Evolutionary conservation across 2,329 filamentous ascomycete species (phyloP).

Genomic region (Aspergillus ustus): DNA sequence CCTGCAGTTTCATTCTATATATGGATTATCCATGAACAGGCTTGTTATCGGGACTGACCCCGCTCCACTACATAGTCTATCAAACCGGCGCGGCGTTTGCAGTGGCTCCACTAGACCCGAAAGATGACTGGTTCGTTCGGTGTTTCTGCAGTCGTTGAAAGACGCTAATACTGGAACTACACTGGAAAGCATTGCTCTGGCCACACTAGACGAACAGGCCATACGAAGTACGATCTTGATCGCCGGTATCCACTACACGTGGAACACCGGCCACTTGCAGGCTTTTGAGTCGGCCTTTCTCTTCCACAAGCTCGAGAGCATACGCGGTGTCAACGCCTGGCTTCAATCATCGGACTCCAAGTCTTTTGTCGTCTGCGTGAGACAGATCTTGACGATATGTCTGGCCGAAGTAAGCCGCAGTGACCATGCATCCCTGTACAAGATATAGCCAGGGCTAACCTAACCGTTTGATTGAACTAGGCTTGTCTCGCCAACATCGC

Average conservation of each 20-base stretch:
- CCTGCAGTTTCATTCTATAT: no score
- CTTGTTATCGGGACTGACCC: background rate
- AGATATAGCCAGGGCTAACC: background rate
- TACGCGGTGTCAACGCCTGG: constrained; percentile 2
- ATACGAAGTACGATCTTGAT: constrained; percentile 5
- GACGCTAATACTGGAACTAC: background rate
- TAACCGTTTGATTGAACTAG: background rate
- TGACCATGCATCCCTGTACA: background rate
- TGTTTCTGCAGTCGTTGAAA: background rate
- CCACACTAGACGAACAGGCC: constrained; percentile 3
- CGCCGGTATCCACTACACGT: constrained; percentile 7
- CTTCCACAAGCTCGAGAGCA: constrained; percentile 11
- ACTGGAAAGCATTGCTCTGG: constrained; percentile 1
- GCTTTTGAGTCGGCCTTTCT: constrained; percentile 5
- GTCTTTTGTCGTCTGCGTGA: constrained; percentile 4
- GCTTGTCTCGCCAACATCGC: background rate
- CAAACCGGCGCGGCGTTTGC: background rate
- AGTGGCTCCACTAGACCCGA: background rate
- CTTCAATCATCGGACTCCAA: background rate
- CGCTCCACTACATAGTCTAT: background rate
- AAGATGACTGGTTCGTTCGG: constrained; percentile 1
- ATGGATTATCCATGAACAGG: no score
- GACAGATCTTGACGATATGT: constrained; percentile 6
- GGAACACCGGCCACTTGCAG: constrained; percentile 9
- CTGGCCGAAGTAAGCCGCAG: background rate